Evolutionary conservation across 2,329 filamentous ascomycete species (phyloP).

Genomic region (Pseudofabraea citricarpa): DNA sequence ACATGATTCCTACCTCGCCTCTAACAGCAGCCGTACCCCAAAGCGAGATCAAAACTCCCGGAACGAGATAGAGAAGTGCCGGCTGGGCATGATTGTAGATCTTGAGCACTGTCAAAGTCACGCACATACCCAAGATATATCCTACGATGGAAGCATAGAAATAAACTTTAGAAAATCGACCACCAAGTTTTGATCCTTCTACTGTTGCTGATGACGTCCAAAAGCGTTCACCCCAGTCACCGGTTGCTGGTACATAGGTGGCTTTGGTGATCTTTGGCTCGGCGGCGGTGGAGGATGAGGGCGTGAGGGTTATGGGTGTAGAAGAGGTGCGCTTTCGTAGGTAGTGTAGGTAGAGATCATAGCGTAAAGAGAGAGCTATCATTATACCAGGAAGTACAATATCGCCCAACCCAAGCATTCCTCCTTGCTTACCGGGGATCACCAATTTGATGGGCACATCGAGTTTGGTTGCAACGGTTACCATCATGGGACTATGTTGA

Average conservation of each 20-base stretch:
- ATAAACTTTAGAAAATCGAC: slow-evolving; percentile 74
- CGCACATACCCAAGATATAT: slow-evolving; percentile 73
- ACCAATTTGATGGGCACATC: slow-evolving; percentile 92
- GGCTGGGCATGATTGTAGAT: slow-evolving; percentile 80
- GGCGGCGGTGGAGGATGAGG: slow-evolving; percentile 28
- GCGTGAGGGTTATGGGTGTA: slow-evolving; percentile 22
- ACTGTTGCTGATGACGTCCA: slow-evolving; percentile 51
- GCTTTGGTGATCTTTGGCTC: slow-evolving; percentile 35
- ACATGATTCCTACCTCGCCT: slow-evolving; percentile 72
- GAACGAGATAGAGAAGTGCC: slow-evolving; percentile 87
- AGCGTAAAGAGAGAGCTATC: slow-evolving; percentile 82
- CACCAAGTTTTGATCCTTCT: slow-evolving; percentile 20
- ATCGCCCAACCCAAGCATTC: slow-evolving; percentile 92
- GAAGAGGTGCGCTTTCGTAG: slow-evolving; percentile 44
- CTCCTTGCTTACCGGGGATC: slow-evolving; percentile 59
- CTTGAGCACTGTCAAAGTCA: slow-evolving; percentile 72
- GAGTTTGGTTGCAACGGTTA: slow-evolving; percentile 80
- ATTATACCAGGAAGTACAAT: slow-evolving; percentile 90
- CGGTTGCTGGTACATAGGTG: slow-evolving; percentile 54
- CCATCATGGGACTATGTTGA: slow-evolving; percentile 66
- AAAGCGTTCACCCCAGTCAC: slow-evolving; percentile 77
- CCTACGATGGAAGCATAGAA: slow-evolving; percentile 74
- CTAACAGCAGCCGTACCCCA: slow-evolving; percentile 69
- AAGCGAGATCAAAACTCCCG: slow-evolving; percentile 69
- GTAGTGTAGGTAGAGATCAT: slow-evolving; percentile 85